Evolutionary conservation across 2,329 filamentous ascomycete species (phyloP).

Genomic region (Nemania abortiva): DNA sequence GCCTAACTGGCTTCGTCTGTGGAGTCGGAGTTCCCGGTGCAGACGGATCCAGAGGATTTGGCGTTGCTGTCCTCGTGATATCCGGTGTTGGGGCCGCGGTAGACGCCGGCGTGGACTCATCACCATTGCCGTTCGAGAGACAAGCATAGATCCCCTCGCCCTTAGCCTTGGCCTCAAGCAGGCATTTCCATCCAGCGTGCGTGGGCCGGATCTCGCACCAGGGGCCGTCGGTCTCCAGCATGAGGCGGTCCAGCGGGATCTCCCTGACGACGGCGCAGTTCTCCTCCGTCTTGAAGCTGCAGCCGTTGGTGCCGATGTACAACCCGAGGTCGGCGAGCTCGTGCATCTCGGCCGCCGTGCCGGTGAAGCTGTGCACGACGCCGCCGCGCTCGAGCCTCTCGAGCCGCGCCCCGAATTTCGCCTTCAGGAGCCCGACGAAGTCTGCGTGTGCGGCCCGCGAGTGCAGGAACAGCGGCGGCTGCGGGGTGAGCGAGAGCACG

Average conservation of each 20-base stretch:
- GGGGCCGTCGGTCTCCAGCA: constrained; percentile 97
- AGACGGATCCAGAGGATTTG: constrained; percentile 28
- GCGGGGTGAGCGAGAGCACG: constrained; percentile 74
- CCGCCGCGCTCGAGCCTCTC: constrained; percentile 78
- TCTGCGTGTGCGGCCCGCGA: constrained; percentile 88
- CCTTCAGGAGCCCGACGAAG: constrained; percentile 79
- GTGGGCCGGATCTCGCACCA: constrained; percentile 96
- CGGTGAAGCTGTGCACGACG: constrained; percentile 95
- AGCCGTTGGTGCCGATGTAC: constrained; percentile 95
- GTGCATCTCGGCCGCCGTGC: constrained; percentile 84
- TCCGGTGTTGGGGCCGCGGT: constrained; percentile 44
- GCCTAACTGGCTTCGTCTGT: constrained; percentile 39
- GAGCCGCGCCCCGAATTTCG: constrained; percentile 67
- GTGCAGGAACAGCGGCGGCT: constrained; percentile 91
- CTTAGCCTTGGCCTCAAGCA: constrained; percentile 57
- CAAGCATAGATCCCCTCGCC: constrained; percentile 29
- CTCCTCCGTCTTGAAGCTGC: constrained; percentile 92
- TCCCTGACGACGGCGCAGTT: constrained; percentile 87
- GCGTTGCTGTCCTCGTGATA: constrained; percentile 30
- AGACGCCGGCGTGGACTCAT: constrained; percentile 20
- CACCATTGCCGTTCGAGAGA: constrained; percentile 10
- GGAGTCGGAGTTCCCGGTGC: constrained; percentile 14
- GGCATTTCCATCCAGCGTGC: constrained; percentile 84
- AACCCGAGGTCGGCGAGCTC: constrained; percentile 83
- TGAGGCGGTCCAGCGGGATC: constrained; percentile 82